Evolutionary conservation across 352 stramenopile species (phyloP).

Genomic region (Phytophthora citricola): DNA sequence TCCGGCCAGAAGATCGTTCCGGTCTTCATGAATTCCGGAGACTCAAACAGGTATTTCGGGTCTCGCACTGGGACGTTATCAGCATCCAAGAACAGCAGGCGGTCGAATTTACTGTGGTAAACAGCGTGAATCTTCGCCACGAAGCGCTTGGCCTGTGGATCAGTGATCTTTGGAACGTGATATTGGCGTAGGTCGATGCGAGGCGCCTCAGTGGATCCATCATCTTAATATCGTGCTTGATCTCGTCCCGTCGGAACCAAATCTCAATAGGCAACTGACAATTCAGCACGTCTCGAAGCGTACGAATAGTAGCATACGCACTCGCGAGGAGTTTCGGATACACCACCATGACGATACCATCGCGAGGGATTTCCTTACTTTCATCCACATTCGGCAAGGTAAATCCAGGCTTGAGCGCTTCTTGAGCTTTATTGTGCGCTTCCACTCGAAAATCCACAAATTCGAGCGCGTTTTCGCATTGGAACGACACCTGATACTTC

Average conservation of each 20-base stretch:
- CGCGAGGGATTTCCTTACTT: neutral
- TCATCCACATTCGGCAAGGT: conserved; percentile 10
- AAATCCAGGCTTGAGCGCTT: conserved; percentile 18
- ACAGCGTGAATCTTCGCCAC: conserved; percentile 59
- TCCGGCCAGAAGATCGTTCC: conserved; percentile 70
- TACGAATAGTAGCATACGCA: conserved; percentile 47
- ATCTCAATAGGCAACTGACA: conserved; percentile 59
- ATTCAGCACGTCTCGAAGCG: conserved; percentile 36
- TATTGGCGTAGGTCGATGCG: conserved; percentile 20
- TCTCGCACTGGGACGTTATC: conserved; percentile 62
- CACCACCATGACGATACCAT: conserved; percentile 57
- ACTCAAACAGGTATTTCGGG: conserved; percentile 41
- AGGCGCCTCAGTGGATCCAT: conserved; percentile 33
- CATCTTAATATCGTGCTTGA: conserved; percentile 30
- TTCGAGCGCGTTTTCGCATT: conserved; percentile 40
- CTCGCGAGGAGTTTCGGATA: conserved; percentile 55
- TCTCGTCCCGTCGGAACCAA: conserved; percentile 50
- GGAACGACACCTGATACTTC: conserved; percentile 30
- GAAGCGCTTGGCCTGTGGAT: conserved; percentile 40
- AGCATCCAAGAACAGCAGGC: conserved; percentile 58
- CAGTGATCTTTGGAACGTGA: conserved; percentile 37
- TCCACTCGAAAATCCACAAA: conserved; percentile 41
- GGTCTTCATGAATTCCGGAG: conserved; percentile 38
- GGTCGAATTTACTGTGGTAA: conserved; percentile 48
- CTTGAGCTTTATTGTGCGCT: neutral